Evolutionary conservation across 768 basidiomycete genomes (phyloP).

Genomic region (Boletus vermiculosoides): DNA sequence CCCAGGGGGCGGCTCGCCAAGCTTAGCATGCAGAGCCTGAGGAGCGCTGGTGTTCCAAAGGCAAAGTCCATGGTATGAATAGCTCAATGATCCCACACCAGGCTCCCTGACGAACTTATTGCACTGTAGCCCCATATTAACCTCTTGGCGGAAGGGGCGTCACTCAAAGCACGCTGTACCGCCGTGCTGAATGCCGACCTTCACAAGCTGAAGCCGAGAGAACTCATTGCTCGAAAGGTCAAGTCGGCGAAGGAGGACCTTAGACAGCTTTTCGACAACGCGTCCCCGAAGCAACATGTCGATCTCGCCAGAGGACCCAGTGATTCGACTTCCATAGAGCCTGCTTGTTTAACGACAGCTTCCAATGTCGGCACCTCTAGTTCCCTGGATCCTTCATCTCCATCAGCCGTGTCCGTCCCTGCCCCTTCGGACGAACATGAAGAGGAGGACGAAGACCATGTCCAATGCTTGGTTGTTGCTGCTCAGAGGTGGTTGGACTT

Average conservation of each 20-base stretch:
- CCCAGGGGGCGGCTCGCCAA: neutral
- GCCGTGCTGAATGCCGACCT: conserved; percentile 2
- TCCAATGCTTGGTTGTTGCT: neutral
- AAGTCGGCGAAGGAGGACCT: conserved; percentile 12
- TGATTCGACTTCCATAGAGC: neutral
- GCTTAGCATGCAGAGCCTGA: neutral
- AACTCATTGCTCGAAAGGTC: conserved; percentile 8
- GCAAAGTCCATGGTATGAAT: conserved; percentile 7
- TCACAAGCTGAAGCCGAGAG: neutral
- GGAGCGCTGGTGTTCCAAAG: conserved; percentile 10
- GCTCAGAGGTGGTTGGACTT: conserved; percentile 12
- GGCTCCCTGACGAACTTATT: neutral
- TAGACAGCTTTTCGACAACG: neutral
- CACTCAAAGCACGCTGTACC: conserved; percentile 2
- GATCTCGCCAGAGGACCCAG: neutral
- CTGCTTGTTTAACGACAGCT: neutral
- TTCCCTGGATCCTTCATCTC: neutral
- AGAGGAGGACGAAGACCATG: neutral
- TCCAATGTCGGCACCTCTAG: neutral
- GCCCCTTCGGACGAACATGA: neutral
- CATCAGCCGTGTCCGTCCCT: neutral
- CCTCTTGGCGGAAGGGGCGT: neutral
- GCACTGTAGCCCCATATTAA: conserved; percentile 7
- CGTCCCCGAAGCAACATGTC: neutral
- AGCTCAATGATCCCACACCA: neutral